Conservation (phyloP, 495 filamentous ascomycete genomes). For the Penicillium arizonense region DNA sequence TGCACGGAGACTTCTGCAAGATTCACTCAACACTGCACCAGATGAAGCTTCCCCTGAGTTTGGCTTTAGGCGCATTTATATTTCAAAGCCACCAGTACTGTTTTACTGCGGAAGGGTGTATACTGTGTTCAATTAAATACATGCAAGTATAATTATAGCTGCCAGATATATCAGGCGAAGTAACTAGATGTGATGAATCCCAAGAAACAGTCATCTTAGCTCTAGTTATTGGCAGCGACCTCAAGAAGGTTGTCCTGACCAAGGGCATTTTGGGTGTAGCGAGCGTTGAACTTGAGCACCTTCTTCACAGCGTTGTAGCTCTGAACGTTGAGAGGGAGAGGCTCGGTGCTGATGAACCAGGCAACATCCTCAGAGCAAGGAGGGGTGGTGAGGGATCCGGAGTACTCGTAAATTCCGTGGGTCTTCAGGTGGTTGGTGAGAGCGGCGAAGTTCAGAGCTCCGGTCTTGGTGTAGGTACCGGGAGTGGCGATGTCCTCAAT, state of each 20-base stretch:
- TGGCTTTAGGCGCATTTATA: no score
- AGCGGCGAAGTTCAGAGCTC: slow-evolving; percentile 53
- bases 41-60: no score
- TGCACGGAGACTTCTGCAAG: no score
- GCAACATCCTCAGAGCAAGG: slow-evolving; percentile 62
- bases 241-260: slow-evolving; percentile 54
- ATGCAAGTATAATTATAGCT: no score
- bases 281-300: slow-evolving; percentile 63
- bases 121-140: no score
- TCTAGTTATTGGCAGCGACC: slow-evolving; percentile 18
- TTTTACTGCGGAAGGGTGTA: no score
- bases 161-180: no score
- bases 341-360: slow-evolving; percentile 55
- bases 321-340: slow-evolving; percentile 49
- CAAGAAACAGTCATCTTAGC: slow-evolving; percentile 1
- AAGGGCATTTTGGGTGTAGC: slow-evolving; percentile 58
- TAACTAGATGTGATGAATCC: background rate
- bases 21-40: no score
- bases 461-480: slow-evolving; percentile 54
- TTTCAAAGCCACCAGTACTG: no score
- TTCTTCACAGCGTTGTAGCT: slow-evolving; percentile 55
- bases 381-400: slow-evolving; percentile 66
- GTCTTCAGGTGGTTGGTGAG: slow-evolving; percentile 49
- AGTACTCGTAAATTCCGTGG: slow-evolving; percentile 53
- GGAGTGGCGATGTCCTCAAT: slow-evolving; percentile 52